Base-by-base conservation (phyloP, 441 rosid genomes). In the Cnidoscolus chayamansa region DNA sequence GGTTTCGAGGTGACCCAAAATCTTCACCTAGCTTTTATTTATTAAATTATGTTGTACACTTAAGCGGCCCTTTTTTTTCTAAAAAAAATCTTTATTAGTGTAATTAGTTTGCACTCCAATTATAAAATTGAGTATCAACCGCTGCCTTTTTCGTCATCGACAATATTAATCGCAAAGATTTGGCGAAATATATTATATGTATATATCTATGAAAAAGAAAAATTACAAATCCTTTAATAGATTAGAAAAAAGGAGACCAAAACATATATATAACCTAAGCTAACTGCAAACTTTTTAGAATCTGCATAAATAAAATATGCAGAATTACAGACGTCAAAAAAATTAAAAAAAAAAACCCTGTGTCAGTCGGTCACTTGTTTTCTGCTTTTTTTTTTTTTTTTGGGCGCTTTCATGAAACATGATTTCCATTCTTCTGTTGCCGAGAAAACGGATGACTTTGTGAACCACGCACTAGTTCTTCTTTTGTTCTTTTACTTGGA, bases 401-500 rank as follows among this genome's bases (percentile, higher is more conserved):
- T 62, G 19, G 15, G 10, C 11, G 40, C 40, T 64, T 47, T 55
- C 74, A 77, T 7, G 71, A 71, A 76, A 78, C 77, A 53, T 77
- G 70, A 40, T 80, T 77, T 20, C 71, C 82, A 16, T 74, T 78
- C 73, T 76, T 78, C 25, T 50, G 81, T 63, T 72, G 76, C 80
- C 20, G 67, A n/a, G 72, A 58, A 43, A 72, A 72, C 19, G 77
- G 55, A 16, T 53, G 56, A 79, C 65, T 71, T 47, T 65, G 70
- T 30, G 78, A 72, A 62, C 81, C 75, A n/a, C 15, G 69, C 57
- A 7, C 30, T 69, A 70, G 11, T 70, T 80, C 75, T 56, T 81
- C 83, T 80, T 81, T 85, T 10, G 68, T 30, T 43, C 83, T 37
- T 79, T 85, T 83, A 80, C 75, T 79, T 13, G 78, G 74, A 59